Evolutionary conservation across 805 yeast species (phyloP).

Genomic region (Isabelozyma gotoi): DNA sequence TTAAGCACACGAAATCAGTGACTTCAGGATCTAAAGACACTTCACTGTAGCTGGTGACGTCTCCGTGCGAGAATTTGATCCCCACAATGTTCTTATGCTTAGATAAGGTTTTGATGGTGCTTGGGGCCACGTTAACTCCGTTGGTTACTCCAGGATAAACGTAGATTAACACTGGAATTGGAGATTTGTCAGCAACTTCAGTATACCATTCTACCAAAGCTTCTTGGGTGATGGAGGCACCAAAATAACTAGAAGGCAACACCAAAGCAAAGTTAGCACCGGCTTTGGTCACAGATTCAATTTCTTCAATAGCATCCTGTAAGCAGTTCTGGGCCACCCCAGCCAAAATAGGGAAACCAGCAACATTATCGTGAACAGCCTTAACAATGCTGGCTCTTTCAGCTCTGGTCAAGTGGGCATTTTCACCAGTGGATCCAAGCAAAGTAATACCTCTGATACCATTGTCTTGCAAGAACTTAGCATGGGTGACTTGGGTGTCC

Average conservation of each 20-base stretch:
- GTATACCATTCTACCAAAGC: slow-evolving; percentile 48
- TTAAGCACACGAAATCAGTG: slow-evolving; percentile 43
- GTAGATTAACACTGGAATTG: slow-evolving; percentile 46
- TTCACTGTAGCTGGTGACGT: slow-evolving; percentile 46
- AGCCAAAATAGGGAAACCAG: slow-evolving; percentile 43
- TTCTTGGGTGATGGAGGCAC: slow-evolving; percentile 42
- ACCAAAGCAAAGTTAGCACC: slow-evolving; percentile 42
- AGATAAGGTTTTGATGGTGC: slow-evolving; percentile 40
- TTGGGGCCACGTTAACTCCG: slow-evolving; percentile 35
- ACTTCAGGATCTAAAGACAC: slow-evolving; percentile 44
- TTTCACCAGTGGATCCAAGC: slow-evolving; percentile 58
- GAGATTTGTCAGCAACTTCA: slow-evolving; percentile 42
- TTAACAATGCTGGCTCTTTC: slow-evolving; percentile 41
- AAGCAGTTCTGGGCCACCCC: slow-evolving; percentile 50
- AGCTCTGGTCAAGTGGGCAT: slow-evolving; percentile 46
- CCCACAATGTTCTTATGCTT: slow-evolving; percentile 51
- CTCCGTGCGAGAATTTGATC: slow-evolving; percentile 51
- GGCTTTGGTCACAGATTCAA: slow-evolving; percentile 30
- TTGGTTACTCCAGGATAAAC: slow-evolving; percentile 53
- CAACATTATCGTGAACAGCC: slow-evolving; percentile 33
- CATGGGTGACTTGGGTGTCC: slow-evolving; percentile 46
- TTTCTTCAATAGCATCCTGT: slow-evolving; percentile 44
- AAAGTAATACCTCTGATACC: slow-evolving; percentile 51
- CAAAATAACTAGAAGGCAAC: slow-evolving; percentile 50
- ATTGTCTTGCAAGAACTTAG: slow-evolving; percentile 37